These are phyloP conservation scores for Fraxinus cuspidata DNA, from an alignment of 257 asterid species.

Conservation along the genomic window DNA sequence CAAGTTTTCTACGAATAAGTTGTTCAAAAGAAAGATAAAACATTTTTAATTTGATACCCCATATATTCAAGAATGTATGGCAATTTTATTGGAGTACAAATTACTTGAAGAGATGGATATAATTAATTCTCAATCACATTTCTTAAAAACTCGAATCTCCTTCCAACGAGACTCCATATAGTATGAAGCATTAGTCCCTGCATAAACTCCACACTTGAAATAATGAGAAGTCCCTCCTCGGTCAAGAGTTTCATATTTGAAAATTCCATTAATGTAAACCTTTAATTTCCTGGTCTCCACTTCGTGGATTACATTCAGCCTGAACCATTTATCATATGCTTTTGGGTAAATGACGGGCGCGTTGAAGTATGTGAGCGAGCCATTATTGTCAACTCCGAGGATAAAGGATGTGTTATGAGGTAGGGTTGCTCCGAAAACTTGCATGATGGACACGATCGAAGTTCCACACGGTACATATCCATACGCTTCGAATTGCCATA, in stretches of 20 bases:
- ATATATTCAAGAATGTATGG: too few species aligned
- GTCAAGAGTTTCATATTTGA: conserved; percentile 20
- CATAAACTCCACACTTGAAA: conserved; percentile 45
- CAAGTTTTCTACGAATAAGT: too few species aligned
- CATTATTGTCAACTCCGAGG: conserved; percentile 31
- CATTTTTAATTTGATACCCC: too few species aligned
- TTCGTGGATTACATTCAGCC: conserved; percentile 40
- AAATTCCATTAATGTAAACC: conserved; percentile 29
- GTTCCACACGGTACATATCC: conserved; percentile 31
- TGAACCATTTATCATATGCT: conserved; percentile 35
- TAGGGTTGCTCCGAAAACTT: conserved; percentile 35
- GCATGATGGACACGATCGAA: conserved; percentile 42
- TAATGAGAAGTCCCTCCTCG: conserved; percentile 30
- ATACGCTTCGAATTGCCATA: conserved; percentile 44
- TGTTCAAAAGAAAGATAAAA: too few species aligned
- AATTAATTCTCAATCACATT: conserved; percentile 3
- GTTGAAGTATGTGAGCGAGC: conserved; percentile 29
- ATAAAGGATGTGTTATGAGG: conserved; percentile 38
- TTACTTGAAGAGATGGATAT: not conserved
- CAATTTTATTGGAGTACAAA: too few species aligned
- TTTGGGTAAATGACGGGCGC: conserved; percentile 14
- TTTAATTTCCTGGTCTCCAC: conserved; percentile 24
- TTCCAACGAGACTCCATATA: conserved; percentile 46
- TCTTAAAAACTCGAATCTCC: conserved; percentile 32
- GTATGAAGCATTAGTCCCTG: conserved; percentile 32